phyloP scores from a whole-genome alignment of 2,329 filamentous ascomycete genomes.

The Pseudocercospora crystallina region DNA sequence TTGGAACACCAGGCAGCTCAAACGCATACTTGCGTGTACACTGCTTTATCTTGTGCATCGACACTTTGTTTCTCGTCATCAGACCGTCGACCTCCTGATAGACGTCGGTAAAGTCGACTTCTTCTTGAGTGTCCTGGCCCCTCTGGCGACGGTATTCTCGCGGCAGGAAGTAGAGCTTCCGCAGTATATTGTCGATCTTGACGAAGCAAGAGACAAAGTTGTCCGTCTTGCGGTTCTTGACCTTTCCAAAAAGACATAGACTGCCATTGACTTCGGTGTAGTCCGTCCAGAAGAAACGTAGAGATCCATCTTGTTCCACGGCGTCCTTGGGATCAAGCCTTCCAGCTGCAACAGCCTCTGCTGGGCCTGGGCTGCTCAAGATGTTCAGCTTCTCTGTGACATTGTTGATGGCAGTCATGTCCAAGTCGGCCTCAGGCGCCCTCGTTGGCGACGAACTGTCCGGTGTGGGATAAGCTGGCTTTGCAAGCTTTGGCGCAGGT shows the following conservation, averaged over 20 bases:
- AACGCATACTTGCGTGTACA: conserved; percentile 93
- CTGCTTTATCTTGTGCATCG: conserved; percentile 89
- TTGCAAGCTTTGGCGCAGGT: conserved; percentile 69
- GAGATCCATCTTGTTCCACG: conserved; percentile 88
- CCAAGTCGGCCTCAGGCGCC: conserved; percentile 53
- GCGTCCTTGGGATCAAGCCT: conserved; percentile 82
- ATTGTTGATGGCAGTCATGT: conserved; percentile 86
- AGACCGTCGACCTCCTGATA: conserved; percentile 84
- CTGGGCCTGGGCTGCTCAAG: conserved; percentile 67
- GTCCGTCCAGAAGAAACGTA: conserved; percentile 96
- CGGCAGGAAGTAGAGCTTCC: conserved; percentile 91
- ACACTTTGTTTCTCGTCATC: conserved; percentile 83
- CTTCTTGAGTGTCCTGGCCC: conserved; percentile 70
- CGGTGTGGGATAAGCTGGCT: conserved; percentile 68
- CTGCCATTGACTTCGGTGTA: conserved; percentile 91
- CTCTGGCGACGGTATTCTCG: conserved; percentile 61
- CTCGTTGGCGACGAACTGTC: conserved; percentile 74
- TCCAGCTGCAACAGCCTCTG: conserved; percentile 65
- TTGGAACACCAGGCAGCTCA: conserved; percentile 81
- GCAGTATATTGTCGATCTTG: conserved; percentile 90
- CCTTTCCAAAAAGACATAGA: conserved; percentile 92
- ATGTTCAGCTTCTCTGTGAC: conserved; percentile 85
- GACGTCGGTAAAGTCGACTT: conserved; percentile 83
- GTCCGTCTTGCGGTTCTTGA: conserved; percentile 80
- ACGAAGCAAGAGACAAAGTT: conserved; percentile 88